Evolutionary conservation across 163 green algal species (phyloP), one percentile per base, ranked within the genome.

Genomic region (Scenedesmus sp.): DNA sequence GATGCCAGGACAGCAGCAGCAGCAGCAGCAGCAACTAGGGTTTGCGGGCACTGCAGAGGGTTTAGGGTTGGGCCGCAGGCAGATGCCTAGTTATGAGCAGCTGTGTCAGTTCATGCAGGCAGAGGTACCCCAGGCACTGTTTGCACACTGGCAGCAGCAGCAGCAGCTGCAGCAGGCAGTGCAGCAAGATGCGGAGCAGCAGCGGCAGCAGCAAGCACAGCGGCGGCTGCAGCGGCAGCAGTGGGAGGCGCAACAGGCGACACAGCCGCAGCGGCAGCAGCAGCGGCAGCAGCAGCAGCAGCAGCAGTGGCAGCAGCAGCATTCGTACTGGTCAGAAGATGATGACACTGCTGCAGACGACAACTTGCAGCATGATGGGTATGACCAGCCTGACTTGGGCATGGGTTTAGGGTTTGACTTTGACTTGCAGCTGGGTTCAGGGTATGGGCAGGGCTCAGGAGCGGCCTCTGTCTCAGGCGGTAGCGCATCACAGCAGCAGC

Each of bases 1-100:
- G n/a, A n/a, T n/a, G n/a, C n/a, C n/a, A n/a, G n/a, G n/a, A n/a
- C 76, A 84, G 76, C 76, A 84, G 66, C 66, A 77, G 66, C 15
- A 77, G 67, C 67, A 34, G 15, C 67, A 34, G 67, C 67, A 34
- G 34, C 62, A 8, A 34, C 34, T n/a, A n/a, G 76, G 76, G 70
- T 52, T 79, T 13, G 46, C 70, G 10, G 70, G 70, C 23, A 13
- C 1, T 52, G 2, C 70, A 79, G 20, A 18, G 70, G 70, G 23
- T n/a, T 2, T 52, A 52, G 20, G 20, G 10, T 7, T 18, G 12
- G 0, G 70, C 23, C 70, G 70, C 23, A 23, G 46, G 70, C 10
- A 52, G 23, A 3, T 79, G 70, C 70, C 70, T 26, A 3, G 16
- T 4, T 79, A 79, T 52, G 70, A 79, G 70, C 70, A 79, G 23